Evolutionary conservation across 208 protist genomes (phyloP).

Genomic region (Leishmania mexicana): DNA sequence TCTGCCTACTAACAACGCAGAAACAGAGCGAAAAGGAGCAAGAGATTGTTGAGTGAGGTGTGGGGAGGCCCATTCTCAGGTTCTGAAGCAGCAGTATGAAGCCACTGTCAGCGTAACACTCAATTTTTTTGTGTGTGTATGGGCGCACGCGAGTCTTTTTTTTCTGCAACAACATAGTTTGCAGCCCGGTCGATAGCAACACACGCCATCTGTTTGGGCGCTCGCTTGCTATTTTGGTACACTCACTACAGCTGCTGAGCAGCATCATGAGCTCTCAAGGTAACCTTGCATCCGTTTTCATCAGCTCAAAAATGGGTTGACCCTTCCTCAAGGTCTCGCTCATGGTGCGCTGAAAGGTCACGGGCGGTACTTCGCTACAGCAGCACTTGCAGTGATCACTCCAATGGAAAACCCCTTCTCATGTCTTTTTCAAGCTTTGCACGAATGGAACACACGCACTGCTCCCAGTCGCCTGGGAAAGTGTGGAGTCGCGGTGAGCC

Average conservation of each 20-base stretch:
- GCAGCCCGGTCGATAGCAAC: background rate
- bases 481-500: background rate
- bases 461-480: background rate
- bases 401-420: background rate
- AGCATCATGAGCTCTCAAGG: background rate
- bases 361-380: no score
- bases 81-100: background rate
- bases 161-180: background rate
- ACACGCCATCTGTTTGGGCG: background rate
- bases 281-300: background rate
- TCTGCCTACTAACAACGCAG: background rate
- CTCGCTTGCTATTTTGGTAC: background rate
- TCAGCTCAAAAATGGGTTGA: background rate
- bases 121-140: background rate
- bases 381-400: no score
- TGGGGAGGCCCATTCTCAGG: background rate
- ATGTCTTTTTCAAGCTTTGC: background rate
- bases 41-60: background rate
- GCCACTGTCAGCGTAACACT: background rate
- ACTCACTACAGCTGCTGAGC: background rate
- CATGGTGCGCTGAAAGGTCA: background rate
- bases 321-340: background rate
- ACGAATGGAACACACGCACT: background rate
- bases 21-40: constrained; percentile 6
- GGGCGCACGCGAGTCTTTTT: no score